Evolutionary conservation across 2,329 filamentous ascomycete genomes (phyloP).

Genomic region (Thyridium curvatum): DNA sequence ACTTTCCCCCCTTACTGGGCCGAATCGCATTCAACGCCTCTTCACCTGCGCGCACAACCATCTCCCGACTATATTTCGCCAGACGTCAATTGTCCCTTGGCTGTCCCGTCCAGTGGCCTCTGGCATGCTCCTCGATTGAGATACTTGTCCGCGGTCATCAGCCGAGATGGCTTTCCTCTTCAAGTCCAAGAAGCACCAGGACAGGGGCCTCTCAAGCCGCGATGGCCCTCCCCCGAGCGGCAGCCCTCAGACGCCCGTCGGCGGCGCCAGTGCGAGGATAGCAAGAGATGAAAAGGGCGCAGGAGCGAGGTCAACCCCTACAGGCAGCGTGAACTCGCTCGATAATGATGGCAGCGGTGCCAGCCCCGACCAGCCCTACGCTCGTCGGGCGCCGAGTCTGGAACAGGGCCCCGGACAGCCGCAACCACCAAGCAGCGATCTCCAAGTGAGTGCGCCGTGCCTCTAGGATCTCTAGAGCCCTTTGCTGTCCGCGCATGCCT

Average conservation of each 20-base stretch:
- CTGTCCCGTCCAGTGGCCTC: constrained; percentile 20
- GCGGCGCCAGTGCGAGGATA: constrained; percentile 40
- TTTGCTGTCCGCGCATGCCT: constrained; percentile 5
- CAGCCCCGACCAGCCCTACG: constrained; percentile 59
- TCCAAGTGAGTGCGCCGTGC: constrained; percentile 30
- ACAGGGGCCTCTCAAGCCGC: constrained; percentile 49
- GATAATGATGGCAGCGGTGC: constrained; percentile 49
- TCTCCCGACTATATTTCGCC: neutral
- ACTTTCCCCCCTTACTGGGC: no score
- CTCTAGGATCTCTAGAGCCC: neutral
- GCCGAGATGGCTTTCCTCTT: constrained; percentile 72
- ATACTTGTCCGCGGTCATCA: no score
- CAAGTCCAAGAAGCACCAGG: constrained; percentile 73
- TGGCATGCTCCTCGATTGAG: no score
- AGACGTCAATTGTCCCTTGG: constrained; percentile 19
- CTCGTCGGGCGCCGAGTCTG: constrained; percentile 45
- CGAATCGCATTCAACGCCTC: no score
- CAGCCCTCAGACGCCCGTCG: constrained; percentile 39
- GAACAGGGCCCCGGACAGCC: constrained; percentile 47
- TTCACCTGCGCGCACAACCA: no score
- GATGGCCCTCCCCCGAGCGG: constrained; percentile 38
- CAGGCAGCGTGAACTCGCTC: constrained; percentile 71
- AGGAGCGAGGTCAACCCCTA: constrained; percentile 60
- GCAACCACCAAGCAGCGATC: constrained; percentile 37
- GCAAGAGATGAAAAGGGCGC: constrained; percentile 50